A percentile compares a stretch with the other conserved stretches of the same genome.
phyloP scores from a whole-genome alignment of 306 rosid species.

The Canavalia gladiata region DNA sequence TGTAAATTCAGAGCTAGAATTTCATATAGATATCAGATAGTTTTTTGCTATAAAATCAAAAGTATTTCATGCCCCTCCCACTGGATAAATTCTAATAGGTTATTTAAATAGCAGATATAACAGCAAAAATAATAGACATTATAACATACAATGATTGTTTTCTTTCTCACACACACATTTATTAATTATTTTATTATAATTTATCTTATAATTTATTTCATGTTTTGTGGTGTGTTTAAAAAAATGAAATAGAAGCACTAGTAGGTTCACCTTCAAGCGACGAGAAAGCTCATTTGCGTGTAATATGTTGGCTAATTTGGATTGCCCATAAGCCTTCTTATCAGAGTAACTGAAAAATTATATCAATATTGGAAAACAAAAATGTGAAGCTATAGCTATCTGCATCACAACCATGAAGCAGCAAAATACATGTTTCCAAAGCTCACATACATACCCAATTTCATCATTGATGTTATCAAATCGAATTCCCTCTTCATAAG shows the following conservation, averaged over 20 bases:
- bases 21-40: background rate
- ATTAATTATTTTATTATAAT: background rate
- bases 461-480: conserved; percentile 74
- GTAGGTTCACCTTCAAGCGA: conserved; percentile 67
- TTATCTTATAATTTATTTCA: background rate
- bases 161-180: background rate
- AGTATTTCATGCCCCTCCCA: too few relatives aligned
- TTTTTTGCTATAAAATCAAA: too few relatives aligned
- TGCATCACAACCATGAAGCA: background rate
- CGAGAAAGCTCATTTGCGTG: conserved; percentile 86
- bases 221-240: background rate
- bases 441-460: conserved; percentile 53
- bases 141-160: background rate
- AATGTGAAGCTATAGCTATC: background rate
- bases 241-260: background rate
- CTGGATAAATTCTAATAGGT: too few relatives aligned
- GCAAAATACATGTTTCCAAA: background rate
- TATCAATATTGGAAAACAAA: background rate
- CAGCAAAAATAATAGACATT: too few relatives aligned
- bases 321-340: conserved; percentile 92
- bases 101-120: background rate
- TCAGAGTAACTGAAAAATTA: conserved; percentile 71
- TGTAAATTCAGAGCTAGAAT: background rate
- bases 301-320: conserved; percentile 85
- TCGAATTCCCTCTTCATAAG: conserved; percentile 68